Evolutionary conservation across 148 eudicot genomes (phyloP), one percentile per base, ranked within the genome.

Genomic region (Limonium bicolor): DNA sequence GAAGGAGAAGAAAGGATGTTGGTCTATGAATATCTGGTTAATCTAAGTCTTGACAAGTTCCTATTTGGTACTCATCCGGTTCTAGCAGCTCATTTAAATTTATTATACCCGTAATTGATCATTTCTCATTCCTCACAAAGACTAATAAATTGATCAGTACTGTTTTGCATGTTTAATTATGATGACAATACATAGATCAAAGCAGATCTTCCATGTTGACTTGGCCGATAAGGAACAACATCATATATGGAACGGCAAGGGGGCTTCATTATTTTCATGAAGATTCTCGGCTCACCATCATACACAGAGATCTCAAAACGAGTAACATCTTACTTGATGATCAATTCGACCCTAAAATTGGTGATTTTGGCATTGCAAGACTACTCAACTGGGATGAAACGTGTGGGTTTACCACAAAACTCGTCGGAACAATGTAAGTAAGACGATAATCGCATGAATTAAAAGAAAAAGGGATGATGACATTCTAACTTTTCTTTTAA

Each of bases 351-450:
- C 82, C 96, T 23, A 82, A 79, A 65, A 82, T 87, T 37, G 78
- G 94, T 22, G 96, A 87, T 63, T 87, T 87, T 56, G 96, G 94
- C 51, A 65, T 87, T 67, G 96, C 96, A 41, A 87, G 76, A 63
- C 64, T 87, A 27, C 82, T 78, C 55, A 93, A 84, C 63, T 85
- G 82, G 48, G 82, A 76, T 46, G 68, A 68, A 59, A 82, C 90
- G 9, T 86, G 82, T 63, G 68, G n/a, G n/a, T n/a, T 87, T 20
- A 87, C 82, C 60, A 86, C 96, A 23, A 73, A 75, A 42, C 87
- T 86, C 54, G 94, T 85, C 3, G 96, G 96, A 46, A 87, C 96
- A 47, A 59, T 82, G 96, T 87, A 67, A 72, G 80, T 27, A n/a
- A n/a, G n/a, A n/a, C n/a, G n/a, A n/a, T n/a, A n/a, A n/a, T n/a